Base-by-base conservation (phyloP, 1,284 basidiomycete species). In the Pyrrhoderma lamaoense region DNA sequence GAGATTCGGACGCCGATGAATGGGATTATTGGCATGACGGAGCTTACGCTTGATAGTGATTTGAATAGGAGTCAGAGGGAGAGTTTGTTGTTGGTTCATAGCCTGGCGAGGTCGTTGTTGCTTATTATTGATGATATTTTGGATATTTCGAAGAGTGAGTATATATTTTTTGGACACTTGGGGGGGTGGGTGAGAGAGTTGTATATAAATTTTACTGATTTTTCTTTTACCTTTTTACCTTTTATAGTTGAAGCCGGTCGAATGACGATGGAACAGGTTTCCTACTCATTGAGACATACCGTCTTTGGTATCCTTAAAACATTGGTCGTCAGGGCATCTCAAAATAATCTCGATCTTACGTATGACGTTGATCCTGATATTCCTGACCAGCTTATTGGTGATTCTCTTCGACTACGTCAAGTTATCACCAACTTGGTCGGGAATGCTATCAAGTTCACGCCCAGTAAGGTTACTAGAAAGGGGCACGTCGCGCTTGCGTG, bases 1-100 rank as follows among this genome's bases (percentile, higher is more conserved):
- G 92, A 94, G 69, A 95, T 95, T 64, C 73, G 91, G 88, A 97
- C 94, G 22, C 93, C 94, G 0, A 97, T 97, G 94, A 97, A 97
- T 65, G 93, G 95, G 63, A 99, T 99, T 69, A 99, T 99, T 60
- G 95, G 93, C 16, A 96, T 99, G 93, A 99, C 96, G 45, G 94
- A 97, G 68, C 73, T 99, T 59, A 98, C 95, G 14, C 80, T 99
- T 43, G 95, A 99, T 66, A 89, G 88, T 49, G 90, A 94, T 63
- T 68, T 95, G 52, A 92, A 91, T 57, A 71, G 91, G 58, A 87
- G 85, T 42, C 92, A 94, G 68, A 75, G 95, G 54, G 96, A 99
- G 73, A 97, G 94, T 66, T 74, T 99, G 68, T 77, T 98, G 61
- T 83, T 98, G 37, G 96, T 99, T 3, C 94, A 97, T 63, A 93